Percentiles rank a stretch among this genome's conserved stretches.
phyloP scores from a whole-genome alignment of 306 rosid genomes.

The Citrullus amarus region DNA sequence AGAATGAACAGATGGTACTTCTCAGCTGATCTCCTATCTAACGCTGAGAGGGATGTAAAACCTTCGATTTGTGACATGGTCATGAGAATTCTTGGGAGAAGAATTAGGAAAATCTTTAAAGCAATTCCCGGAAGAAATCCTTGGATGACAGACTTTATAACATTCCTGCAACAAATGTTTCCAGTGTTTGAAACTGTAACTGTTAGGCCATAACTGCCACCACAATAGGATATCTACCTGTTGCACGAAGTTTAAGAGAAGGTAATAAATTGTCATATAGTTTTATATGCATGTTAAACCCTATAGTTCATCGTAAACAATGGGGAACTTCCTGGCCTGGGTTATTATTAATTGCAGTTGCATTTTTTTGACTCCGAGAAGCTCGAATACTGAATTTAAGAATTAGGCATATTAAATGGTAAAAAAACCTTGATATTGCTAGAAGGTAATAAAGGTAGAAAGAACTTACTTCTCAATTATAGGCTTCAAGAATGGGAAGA shows the following conservation, averaged over 20 bases:
- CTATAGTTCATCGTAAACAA: slow-evolving; percentile 6
- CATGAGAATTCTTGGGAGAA: slow-evolving; percentile 70
- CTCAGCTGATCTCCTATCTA: slow-evolving; percentile 77
- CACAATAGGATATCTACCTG: neutral
- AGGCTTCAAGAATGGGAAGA: slow-evolving; percentile 67
- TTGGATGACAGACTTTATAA: slow-evolving; percentile 56
- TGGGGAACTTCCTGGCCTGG: neutral
- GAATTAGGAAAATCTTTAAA: slow-evolving; percentile 59
- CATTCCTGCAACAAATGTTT: slow-evolving; percentile 37
- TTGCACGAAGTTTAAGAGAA: slow-evolving; percentile 9
- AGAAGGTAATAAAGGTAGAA: slow-evolving; percentile 7
- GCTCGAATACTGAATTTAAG: neutral
- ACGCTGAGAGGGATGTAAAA: slow-evolving; percentile 40
- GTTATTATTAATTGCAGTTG: slow-evolving; percentile 5
- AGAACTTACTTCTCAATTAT: slow-evolving; percentile 50
- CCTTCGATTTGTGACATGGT: slow-evolving; percentile 81
- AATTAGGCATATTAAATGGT: neutral
- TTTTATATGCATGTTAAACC: slow-evolving; percentile 3
- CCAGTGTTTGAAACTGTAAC: slow-evolving; percentile 13
- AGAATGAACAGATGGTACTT: slow-evolving; percentile 68
- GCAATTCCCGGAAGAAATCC: slow-evolving; percentile 92
- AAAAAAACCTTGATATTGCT: neutral
- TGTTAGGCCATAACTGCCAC: slow-evolving; percentile 6
- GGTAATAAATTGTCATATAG: slow-evolving; percentile 1
- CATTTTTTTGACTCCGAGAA: neutral